Evolutionary conservation across 345 rosid species (phyloP).

Genomic region (Citrus australasica): DNA sequence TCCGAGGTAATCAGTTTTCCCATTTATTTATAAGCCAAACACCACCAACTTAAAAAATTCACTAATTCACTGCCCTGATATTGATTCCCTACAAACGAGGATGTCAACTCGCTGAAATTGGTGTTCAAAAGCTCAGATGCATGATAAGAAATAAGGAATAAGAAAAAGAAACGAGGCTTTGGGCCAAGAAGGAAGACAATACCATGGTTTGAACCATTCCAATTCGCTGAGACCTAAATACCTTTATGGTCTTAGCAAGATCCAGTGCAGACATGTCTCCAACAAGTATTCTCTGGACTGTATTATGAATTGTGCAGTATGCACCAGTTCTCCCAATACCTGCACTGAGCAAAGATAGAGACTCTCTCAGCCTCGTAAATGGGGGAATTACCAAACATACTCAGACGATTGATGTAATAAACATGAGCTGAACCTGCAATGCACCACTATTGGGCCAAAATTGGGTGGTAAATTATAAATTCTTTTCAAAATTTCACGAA

Average conservation of each 20-base stretch:
- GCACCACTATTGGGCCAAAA: conserved; percentile 82
- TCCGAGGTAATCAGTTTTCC: not conserved
- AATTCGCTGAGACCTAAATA: conserved; percentile 74
- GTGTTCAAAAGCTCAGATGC: not conserved
- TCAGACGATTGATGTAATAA: not conserved
- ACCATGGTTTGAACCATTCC: conserved; percentile 99
- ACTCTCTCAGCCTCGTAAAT: conserved; percentile 24
- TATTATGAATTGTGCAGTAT: conserved; percentile 86
- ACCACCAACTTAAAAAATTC: not conserved
- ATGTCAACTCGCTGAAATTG: conserved; percentile 10
- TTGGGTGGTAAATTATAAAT: conserved; percentile 49
- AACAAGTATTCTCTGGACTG: conserved; percentile 81
- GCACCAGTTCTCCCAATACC: conserved; percentile 99
- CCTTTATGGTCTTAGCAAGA: conserved; percentile 57
- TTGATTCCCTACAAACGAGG: not conserved
- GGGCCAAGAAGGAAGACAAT: conserved; percentile 21
- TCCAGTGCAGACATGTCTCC: conserved; percentile 89
- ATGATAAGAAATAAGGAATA: not conserved
- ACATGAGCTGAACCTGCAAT: conserved; percentile 74
- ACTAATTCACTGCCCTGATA: not conserved
- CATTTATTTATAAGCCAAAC: not conserved
- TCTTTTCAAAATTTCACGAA: conserved; percentile 78
- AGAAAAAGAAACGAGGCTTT: not conserved
- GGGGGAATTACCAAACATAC: conserved; percentile 3
- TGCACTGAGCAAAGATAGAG: conserved; percentile 57